Evolutionary conservation across 2,329 filamentous ascomycete species (phyloP).

Genomic region (Nemania sp.): DNA sequence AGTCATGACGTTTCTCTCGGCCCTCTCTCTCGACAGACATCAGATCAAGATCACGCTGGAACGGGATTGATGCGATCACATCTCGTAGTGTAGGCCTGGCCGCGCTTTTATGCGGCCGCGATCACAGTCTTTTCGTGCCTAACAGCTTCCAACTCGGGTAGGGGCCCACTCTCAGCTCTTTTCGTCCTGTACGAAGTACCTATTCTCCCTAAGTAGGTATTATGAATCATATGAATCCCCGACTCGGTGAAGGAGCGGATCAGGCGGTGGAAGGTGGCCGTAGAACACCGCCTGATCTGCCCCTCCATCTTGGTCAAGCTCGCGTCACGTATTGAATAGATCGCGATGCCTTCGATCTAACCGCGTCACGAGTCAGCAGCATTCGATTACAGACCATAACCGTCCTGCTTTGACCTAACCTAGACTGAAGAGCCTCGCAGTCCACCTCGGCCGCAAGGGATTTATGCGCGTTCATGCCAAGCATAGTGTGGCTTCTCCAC

Average conservation of each 20-base stretch:
- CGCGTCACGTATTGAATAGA: conserved; percentile 16
- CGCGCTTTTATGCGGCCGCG: conserved; percentile 39
- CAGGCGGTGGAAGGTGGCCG: conserved; percentile 6
- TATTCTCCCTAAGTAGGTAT: conserved; percentile 4
- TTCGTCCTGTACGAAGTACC: neutral
- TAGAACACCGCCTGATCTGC: conserved; percentile 9
- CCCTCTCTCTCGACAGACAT: conserved; percentile 13
- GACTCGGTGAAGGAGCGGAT: conserved; percentile 21
- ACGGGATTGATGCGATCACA: conserved; percentile 35
- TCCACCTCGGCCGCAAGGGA: no score
- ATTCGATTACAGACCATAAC: neutral
- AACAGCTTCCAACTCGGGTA: conserved; percentile 29
- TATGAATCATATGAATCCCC: conserved; percentile 7
- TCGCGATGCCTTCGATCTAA: conserved; percentile 7
- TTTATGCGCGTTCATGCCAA: no score
- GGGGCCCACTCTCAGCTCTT: conserved; percentile 18
- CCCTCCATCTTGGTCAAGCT: conserved; percentile 13
- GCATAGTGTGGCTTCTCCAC: conserved; percentile 1
- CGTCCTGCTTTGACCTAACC: neutral
- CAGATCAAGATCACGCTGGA: conserved; percentile 33
- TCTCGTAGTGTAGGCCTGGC: conserved; percentile 36
- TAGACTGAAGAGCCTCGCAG: neutral
- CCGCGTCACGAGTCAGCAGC: conserved; percentile 8
- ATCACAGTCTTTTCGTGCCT: conserved; percentile 39
- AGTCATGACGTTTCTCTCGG: no score